Percentiles rank a stretch among this genome's conserved stretches.
Evolutionary conservation across 768 basidiomycete genomes (phyloP).

Genomic region (Termitomyces titanicus): DNA sequence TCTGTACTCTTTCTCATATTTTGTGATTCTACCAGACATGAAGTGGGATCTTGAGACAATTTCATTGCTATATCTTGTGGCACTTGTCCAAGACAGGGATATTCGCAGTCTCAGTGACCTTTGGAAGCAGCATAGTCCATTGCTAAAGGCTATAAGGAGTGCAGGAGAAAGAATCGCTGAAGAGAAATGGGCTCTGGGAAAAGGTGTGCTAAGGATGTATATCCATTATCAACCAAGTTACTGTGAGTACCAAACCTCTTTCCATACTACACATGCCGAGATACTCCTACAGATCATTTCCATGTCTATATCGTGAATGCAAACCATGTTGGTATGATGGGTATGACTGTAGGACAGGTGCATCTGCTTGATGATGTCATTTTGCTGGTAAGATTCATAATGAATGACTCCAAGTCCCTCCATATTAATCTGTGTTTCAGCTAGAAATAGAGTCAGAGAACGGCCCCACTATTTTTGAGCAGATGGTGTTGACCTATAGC

Average conservation of each 20-base stretch:
- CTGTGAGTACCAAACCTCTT: neutral
- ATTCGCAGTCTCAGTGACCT: conserved; percentile 81
- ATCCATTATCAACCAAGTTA: conserved; percentile 75
- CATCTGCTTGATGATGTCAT: conserved; percentile 93
- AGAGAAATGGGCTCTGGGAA: conserved; percentile 62
- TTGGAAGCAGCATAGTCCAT: conserved; percentile 50
- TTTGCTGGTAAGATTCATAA: conserved; percentile 51
- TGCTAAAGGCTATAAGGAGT: conserved; percentile 64
- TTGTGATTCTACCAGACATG: conserved; percentile 89
- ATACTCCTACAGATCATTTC: conserved; percentile 71
- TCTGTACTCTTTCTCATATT: conserved; percentile 59
- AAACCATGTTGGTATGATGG: conserved; percentile 55
- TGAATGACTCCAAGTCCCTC: too few species aligned
- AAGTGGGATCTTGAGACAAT: conserved; percentile 88
- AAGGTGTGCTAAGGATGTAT: conserved; percentile 69
- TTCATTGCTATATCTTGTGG: conserved; percentile 82
- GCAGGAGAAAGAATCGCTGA: conserved; percentile 50
- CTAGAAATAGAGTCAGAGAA: conserved; percentile 57
- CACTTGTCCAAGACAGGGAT: conserved; percentile 57
- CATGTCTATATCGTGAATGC: conserved; percentile 90
- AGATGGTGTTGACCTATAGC: conserved; percentile 77
- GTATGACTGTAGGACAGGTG: conserved; percentile 86
- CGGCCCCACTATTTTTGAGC: conserved; percentile 55
- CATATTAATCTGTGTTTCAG: conserved; percentile 11
- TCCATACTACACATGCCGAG: neutral